Evolutionary conservation across 2,329 filamentous ascomycete species (phyloP), one percentile per base, ranked within the genome.

Genomic region (Trichoderma sp.): DNA sequence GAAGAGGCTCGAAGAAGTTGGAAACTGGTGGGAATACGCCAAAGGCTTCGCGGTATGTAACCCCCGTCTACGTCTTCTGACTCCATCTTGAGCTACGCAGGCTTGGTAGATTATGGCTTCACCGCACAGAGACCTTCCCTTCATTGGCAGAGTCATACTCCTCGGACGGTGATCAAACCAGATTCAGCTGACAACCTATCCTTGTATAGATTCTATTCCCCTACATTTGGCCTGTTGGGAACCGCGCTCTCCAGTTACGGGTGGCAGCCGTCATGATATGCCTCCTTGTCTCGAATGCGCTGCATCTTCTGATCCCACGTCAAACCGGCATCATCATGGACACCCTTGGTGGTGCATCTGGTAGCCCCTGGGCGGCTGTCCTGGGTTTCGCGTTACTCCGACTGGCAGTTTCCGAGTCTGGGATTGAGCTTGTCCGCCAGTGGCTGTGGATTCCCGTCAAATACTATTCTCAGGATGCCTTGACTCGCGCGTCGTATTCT

Each of bases 261-360:
- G 85, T 90, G 21, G 78, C 84, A 12, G 80, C 90, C 4, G 88
- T 95, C 51, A 83, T 84, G 0, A 50, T 90, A 1, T 90, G 90
- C 69, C 80, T 95, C 24, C 74, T 93, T n/a, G 79, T 82, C 59
- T 85, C 88, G 63, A 92, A 93, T 68, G 85, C 85, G 5, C 79
- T 96, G 57, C 91, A 93, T 70, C 80, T 96, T 15, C 78, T 96
- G 48, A 86, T 92, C 39, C 92, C 92, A n/a, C 85, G 90, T 21
- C 91, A 95, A 73, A 85, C 94, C 39, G 92, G 92, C 68, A 86
- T 91, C 65, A 88, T 96, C 68, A 88, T 91, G 68, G 87, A 95
- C 71, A 85, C 85, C 67, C 78, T 96, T 24, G 82, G 82, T 34
- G 79, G 81, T 9, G 74, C 82, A 48, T 76, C 80, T 50, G 79